Percentiles rank a stretch among this genome's conserved stretches.
Conservation (phyloP, 331 rosid species). For the Rhamnella rubrinervis region DNA sequence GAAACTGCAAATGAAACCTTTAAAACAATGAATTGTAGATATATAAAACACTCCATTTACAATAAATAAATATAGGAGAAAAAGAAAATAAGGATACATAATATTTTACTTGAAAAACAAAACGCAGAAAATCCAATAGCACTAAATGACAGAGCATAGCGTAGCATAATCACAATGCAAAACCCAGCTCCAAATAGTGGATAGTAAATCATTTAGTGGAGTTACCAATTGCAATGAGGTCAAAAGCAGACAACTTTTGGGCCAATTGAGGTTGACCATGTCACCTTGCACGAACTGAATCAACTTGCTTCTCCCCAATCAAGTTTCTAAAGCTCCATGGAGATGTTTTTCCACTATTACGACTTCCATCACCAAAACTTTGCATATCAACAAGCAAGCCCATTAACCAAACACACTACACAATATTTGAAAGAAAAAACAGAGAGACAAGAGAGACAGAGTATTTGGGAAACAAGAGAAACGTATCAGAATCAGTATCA, state of each 20-base stretch:
- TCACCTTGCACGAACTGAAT: conserved; percentile 48
- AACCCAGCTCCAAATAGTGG: neutral
- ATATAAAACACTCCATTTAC: neutral
- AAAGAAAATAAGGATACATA: too few relatives aligned
- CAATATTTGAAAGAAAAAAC: too few relatives aligned
- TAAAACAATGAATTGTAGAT: neutral
- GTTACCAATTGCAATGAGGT: conserved; percentile 78
- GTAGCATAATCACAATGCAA: neutral
- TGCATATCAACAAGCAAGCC: neutral
- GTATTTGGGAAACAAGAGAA: too few relatives aligned
- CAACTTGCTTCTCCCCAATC: conserved; percentile 72
- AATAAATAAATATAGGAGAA: too few relatives aligned
- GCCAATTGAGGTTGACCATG: conserved; percentile 55
- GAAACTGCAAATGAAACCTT: neutral
- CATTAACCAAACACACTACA: neutral
- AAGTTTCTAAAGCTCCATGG: conserved; percentile 50
- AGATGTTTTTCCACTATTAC: conserved; percentile 20
- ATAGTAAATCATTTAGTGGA: neutral
- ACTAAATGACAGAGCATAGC: neutral
- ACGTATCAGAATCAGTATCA: too few relatives aligned
- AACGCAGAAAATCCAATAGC: neutral
- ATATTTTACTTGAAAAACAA: too few relatives aligned
- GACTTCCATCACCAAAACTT: neutral
- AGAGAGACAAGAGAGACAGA: too few relatives aligned
- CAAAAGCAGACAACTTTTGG: conserved; percentile 55